Base-by-base conservation (phyloP, 805 yeast species). In the Schwanniomyces pseudopolymorphus region DNA sequence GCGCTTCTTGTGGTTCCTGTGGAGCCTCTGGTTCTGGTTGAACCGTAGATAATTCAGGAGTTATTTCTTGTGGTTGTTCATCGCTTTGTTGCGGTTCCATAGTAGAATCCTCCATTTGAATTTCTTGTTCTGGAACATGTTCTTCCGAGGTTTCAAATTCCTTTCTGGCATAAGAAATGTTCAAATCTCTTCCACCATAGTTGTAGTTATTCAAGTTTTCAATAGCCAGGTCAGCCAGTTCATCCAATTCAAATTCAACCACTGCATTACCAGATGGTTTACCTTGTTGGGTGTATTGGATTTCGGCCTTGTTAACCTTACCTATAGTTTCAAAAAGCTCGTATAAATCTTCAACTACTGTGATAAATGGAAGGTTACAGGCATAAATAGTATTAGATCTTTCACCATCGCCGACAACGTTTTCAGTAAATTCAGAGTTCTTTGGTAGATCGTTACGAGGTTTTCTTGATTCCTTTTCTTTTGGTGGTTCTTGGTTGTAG, bases 311-410 rank as follows among this genome's bases (percentile, higher is more conserved):
- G 35, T 67, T 72, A 14, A 92, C 89, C 41, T 78, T 70, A 19
- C 96, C 96, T 45, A 90, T 80, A 31, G 92, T 85, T 62, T 85
- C 92, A 63, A 91, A 91, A 48, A 92, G 76, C 54, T 91, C 97
- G 53, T 75, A 80, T 53, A 92, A 77, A 66, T 92, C 97, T 47
- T 85, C 83, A 54, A 84, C 83, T 26, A 89, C 81, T n/a, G 97
- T 91, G 43, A 90, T 85, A 76, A 81, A 89, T 25, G 98, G 98
- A 60, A 92, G 73, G 70, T 92, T 92, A 39, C 76, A 77, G 19
- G 87, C 90, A 60, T 69, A 86, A 39, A 92, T 78, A 14, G 66
- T 64, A 47, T 59, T 67, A 11, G 69, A 60, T 19, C 79, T 74
- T 27, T 73, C 79, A 42, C 82, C 84, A 42, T 80, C 81, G 1